Evolutionary conservation across 257 asterid species (phyloP).

Genomic region (Primulina tabacum): DNA sequence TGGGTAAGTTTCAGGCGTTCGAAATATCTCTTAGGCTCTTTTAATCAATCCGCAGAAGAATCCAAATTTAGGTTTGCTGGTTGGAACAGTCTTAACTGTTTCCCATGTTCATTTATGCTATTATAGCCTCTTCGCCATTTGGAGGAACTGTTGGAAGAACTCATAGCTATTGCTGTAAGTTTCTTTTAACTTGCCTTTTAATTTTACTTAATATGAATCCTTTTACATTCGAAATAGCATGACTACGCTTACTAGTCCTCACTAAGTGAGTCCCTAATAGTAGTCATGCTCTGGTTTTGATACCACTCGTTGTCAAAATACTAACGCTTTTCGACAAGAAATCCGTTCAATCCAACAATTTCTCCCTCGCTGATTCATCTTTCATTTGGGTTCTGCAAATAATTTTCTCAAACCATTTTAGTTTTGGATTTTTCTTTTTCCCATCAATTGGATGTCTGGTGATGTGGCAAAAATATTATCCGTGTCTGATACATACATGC

Average conservation of each 20-base stretch:
- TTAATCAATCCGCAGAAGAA: conserved; percentile 4
- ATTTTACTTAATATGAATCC: not conserved
- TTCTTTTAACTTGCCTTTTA: not conserved
- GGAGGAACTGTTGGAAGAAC: conserved; percentile 86
- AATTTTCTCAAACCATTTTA: not conserved
- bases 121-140: conserved; percentile 88
- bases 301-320: not conserved
- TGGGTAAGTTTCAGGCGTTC: conserved; percentile 58
- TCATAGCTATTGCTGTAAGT: conserved; percentile 78
- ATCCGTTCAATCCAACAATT: not conserved
- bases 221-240: not conserved
- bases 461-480: conserved; percentile 8
- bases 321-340: not conserved
- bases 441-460: conserved; percentile 8
- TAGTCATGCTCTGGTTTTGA: not conserved
- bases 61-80: not conserved
- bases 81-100: not conserved
- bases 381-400: not conserved
- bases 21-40: not conserved
- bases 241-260: not conserved
- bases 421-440: not conserved
- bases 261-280: no score
- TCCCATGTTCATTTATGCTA: conserved; percentile 15
- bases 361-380: not conserved
- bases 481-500: conserved; percentile 2